Evolutionary conservation across 2,329 filamentous ascomycete genomes (phyloP), one percentile per base, ranked within the genome.

Genomic region (Ophiostoma pallidulum): DNA sequence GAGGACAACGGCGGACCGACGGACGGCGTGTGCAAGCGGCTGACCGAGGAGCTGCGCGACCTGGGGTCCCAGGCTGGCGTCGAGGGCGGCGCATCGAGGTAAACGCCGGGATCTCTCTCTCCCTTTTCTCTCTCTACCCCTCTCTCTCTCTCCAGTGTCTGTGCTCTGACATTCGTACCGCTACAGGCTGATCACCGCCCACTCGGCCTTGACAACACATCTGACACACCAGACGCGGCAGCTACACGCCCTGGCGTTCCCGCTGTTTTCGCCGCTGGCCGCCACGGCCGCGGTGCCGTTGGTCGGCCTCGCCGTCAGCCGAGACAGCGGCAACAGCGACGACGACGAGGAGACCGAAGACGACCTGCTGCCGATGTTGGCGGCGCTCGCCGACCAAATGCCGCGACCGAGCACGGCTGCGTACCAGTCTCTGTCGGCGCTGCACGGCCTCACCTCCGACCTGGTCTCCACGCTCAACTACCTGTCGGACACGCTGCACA

Each of bases 401-500:
- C 84, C 86, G 4, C 73, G 74, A 13, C 77, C 78, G 4, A 74
- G 75, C 35, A 75, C 83, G 52, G 60, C 75, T 13, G 78, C 79
- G 1, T 75, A 84, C 56, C 73, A 74, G 56, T 86, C 84, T 9
- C 68, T 90, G 39, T 74, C 80, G 49, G 74, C 78, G 19, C 73
- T 91, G 44, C 82, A 87, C 60, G 72, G 77, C 7, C 72, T 86
- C 53, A 90, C 85, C 0, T 71, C 77, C 22, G 84, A 89, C 52
- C 69, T 91, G 24, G 78, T 91, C 8, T 78, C 87, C 58, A 86
- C 87, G 7, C 76, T 98, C 40, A 88, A 87, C 57, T 84, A 88
- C 55, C 73, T 98, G 4, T 88, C 86, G 7, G 92, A 98, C 62
- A 90, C 87, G 4, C 73, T 98, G 29, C 91, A 97, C 65, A 95